phyloP scores from a whole-genome alignment of 73 alveolate genomes.

The Loxodes magnus region DNA sequence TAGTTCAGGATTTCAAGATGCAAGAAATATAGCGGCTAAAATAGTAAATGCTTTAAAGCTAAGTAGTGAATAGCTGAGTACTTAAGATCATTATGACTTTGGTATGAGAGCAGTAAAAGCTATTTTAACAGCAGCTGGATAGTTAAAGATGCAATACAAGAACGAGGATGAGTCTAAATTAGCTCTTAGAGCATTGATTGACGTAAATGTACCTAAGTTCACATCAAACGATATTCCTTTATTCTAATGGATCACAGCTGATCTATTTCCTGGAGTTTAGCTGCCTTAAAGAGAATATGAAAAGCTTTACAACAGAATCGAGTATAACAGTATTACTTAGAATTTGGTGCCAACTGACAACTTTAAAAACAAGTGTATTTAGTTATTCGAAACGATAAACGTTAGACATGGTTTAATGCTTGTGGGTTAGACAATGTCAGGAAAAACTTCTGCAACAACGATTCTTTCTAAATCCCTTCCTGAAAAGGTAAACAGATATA shows the following conservation, averaged over 20 bases:
- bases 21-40: constrained; percentile 74
- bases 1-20: constrained; percentile 89
- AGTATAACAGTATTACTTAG: constrained; percentile 57
- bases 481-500: constrained; percentile 41
- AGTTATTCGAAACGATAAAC: constrained; percentile 90
- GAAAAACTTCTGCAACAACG: constrained; percentile 76
- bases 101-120: constrained; percentile 99
- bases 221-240: constrained; percentile 96
- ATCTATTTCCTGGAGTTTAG: constrained; percentile 97
- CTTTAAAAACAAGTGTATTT: constrained; percentile 87
- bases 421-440: constrained; percentile 50
- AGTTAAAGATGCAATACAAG: constrained; percentile 84
- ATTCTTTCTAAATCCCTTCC: constrained; percentile 74
- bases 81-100: constrained; percentile 96
- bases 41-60: constrained; percentile 69
- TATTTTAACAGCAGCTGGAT: constrained; percentile 96
- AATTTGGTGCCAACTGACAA: constrained; percentile 80
- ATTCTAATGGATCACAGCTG: constrained; percentile 95
- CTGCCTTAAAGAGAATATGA: constrained; percentile 90
- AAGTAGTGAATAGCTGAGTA: constrained; percentile 87
- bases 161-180: constrained; percentile 76
- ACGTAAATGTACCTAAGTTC: constrained; percentile 96
- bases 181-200: constrained; percentile 88
- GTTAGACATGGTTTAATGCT: constrained; percentile 99
- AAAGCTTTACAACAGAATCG: constrained; percentile 56